A percentile compares a stretch with the other conserved stretches of the same genome.
phyloP scores from a whole-genome alignment of 2,329 filamentous ascomycete genomes.

The Triangularia verruculosa region DNA sequence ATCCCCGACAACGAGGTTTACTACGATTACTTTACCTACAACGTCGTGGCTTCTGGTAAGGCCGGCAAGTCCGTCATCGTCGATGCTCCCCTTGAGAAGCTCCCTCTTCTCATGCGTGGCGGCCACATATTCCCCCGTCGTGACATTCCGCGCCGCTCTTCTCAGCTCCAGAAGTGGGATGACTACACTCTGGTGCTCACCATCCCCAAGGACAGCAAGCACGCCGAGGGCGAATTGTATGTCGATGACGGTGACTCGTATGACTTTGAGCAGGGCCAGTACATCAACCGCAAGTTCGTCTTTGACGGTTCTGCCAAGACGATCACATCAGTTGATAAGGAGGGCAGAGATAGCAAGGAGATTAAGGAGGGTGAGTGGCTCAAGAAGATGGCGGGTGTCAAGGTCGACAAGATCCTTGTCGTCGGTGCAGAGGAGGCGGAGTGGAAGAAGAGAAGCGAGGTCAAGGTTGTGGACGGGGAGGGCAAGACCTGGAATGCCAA shows the following conservation, averaged over 20 bases:
- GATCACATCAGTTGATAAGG: constrained; percentile 69
- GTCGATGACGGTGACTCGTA: constrained; percentile 92
- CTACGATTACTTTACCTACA: constrained; percentile 93
- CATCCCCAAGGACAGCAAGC: constrained; percentile 61
- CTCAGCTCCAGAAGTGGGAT: constrained; percentile 86
- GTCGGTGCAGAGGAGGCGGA: constrained; percentile 74
- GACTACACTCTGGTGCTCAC: constrained; percentile 88
- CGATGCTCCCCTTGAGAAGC: constrained; percentile 75
- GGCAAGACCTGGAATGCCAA: constrained; percentile 55
- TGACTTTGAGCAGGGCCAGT: constrained; percentile 80
- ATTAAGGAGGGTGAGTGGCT: constrained; percentile 70
- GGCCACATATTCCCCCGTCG: constrained; percentile 90
- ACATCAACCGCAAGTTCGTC: constrained; percentile 78
- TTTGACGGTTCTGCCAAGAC: constrained; percentile 55
- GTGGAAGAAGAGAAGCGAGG: constrained; percentile 52
- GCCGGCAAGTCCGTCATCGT: constrained; percentile 66
- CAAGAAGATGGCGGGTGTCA: constrained; percentile 73
- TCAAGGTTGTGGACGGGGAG: constrained; percentile 53
- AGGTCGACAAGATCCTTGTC: constrained; percentile 79
- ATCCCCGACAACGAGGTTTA: constrained; percentile 86
- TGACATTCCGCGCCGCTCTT: constrained; percentile 81
- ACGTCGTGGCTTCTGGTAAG: constrained; percentile 64
- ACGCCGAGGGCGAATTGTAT: constrained; percentile 76
- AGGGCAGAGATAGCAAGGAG: constrained; percentile 50
- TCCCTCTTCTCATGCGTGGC: constrained; percentile 87